A percentile compares a stretch with the other conserved stretches of the same genome.
Evolutionary conservation across 2,329 filamentous ascomycete genomes (phyloP).

Genomic region (Fonsecaea erecta): DNA sequence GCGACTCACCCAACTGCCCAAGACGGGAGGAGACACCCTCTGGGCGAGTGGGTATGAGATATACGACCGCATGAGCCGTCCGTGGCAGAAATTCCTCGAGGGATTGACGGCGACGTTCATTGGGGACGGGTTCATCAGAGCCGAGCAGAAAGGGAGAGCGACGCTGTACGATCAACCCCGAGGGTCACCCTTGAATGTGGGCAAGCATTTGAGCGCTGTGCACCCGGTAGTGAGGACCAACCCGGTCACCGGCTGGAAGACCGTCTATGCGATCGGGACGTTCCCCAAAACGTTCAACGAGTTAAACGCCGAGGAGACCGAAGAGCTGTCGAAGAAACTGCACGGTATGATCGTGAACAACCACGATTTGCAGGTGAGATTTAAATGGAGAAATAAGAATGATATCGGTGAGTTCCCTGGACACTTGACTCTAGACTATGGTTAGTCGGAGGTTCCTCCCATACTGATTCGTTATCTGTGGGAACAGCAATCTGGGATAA

Average conservation of each 20-base stretch:
- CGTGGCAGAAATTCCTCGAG: constrained; percentile 64
- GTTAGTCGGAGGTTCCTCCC: neutral
- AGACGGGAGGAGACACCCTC: constrained; percentile 63
- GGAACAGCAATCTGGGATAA: constrained; percentile 44
- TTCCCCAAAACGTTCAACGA: constrained; percentile 52
- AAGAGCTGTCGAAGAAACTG: constrained; percentile 51
- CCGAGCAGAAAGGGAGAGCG: constrained; percentile 45
- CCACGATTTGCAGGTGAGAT: constrained; percentile 57
- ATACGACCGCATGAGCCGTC: constrained; percentile 62
- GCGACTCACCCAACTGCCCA: constrained; percentile 60
- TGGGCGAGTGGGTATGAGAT: constrained; percentile 71
- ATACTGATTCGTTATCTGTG: neutral
- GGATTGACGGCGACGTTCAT: constrained; percentile 61
- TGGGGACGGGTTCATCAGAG: constrained; percentile 55
- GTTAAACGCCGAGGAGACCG: constrained; percentile 50
- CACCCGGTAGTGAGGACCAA: constrained; percentile 66
- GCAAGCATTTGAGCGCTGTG: constrained; percentile 54
- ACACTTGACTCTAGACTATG: neutral
- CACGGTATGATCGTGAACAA: constrained; percentile 50
- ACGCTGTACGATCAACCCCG: constrained; percentile 51
- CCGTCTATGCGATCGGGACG: constrained; percentile 54
- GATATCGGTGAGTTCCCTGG: constrained; percentile 47
- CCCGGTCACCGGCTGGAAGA: constrained; percentile 68
- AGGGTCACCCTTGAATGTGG: constrained; percentile 61
- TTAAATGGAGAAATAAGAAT: constrained; percentile 56